Conservation (phyloP, 495 filamentous ascomycete species). For the Penicillium taxi region DNA sequence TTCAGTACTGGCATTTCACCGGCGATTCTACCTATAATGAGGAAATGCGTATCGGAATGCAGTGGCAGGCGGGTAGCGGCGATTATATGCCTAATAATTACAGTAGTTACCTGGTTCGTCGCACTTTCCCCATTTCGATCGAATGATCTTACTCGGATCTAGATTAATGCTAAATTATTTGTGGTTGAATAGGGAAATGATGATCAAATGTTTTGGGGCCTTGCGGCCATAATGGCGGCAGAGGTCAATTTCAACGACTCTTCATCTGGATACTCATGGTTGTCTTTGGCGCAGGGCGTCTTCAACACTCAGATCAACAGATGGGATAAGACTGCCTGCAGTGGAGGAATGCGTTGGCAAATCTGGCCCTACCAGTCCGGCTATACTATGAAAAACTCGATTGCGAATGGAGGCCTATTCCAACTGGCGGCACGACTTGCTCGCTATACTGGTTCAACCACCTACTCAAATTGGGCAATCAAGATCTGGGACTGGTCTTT, state of each 20-base stretch:
- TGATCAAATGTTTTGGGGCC: slow-evolving; percentile 52
- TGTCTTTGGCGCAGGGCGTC: slow-evolving; percentile 68
- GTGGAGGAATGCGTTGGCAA: slow-evolving; percentile 51
- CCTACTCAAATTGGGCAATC: slow-evolving; percentile 59
- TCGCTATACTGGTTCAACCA: slow-evolving; percentile 55
- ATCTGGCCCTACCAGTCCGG: slow-evolving; percentile 45
- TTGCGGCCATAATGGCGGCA: slow-evolving; percentile 49
- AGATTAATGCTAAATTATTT: neutral
- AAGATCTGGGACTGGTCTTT: slow-evolving; percentile 60
- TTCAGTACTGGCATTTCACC: slow-evolving; percentile 51
- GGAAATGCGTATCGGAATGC: slow-evolving; percentile 41
- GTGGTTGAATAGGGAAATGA: slow-evolving; percentile 40
- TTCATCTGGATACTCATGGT: slow-evolving; percentile 50
- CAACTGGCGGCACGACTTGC: slow-evolving; percentile 61
- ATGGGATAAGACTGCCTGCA: slow-evolving; percentile 44
- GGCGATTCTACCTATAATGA: slow-evolving; percentile 47
- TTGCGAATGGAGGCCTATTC: slow-evolving; percentile 63
- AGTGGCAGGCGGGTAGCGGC: slow-evolving; percentile 39
- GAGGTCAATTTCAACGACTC: slow-evolving; percentile 42
- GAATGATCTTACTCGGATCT: no score
- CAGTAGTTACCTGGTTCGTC: slow-evolving; percentile 33
- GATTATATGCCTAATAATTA: slow-evolving; percentile 44
- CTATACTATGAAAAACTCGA: slow-evolving; percentile 60
- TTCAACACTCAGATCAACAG: slow-evolving; percentile 61
- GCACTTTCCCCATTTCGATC: neutral